Evolutionary conservation across 805 yeast genomes (phyloP), one percentile per base, ranked within the genome.

Genomic region (Vanderwaltozyma tropicalis): DNA sequence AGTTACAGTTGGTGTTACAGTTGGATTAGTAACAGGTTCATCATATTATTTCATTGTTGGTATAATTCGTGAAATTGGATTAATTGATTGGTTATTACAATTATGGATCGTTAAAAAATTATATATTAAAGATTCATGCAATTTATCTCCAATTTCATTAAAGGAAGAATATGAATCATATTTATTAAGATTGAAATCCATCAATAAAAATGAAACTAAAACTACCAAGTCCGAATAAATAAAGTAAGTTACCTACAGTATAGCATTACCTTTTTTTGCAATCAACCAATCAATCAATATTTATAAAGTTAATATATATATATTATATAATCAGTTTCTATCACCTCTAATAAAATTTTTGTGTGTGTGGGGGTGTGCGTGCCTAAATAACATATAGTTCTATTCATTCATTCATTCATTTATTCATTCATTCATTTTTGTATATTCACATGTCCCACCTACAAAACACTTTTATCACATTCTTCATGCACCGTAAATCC

Each of bases 1-100:
- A 59, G 92, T 88, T 1, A 32, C 69, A 10, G 81, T 80, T 6
- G 98, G 98, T 0, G 59, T 71, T 3, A 43, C 68, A 7, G 56
- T 81, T 6, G 97, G 98, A 0, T 47, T 64, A 0, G 48, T 71
- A 0, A 50, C 76, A 8, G 95, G 92, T 0, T 46, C 73, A 5
- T 42, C 57, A 0, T 86, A 80, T 63, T 82, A 74, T 49, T 42
- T 69, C 4, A 53, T 68, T 1, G 70, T 73, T 4, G 63, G 74
- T 0, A 41, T 79, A 6, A 59, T 74, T 5, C 68, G 96, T 44
- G 83, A 77, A 39, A 47, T 73, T 14, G 95, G 95, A 0, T 38
- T 86, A 1, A 64, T 81, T 5, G 76, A 75, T 41, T 74, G 81
- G 79, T 58, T 80, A 5, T 63, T 87, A 22, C 57, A 60, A 27